phyloP scores from a whole-genome alignment of 352 stramenopile genomes.

The Phytophthora ramorum region DNA sequence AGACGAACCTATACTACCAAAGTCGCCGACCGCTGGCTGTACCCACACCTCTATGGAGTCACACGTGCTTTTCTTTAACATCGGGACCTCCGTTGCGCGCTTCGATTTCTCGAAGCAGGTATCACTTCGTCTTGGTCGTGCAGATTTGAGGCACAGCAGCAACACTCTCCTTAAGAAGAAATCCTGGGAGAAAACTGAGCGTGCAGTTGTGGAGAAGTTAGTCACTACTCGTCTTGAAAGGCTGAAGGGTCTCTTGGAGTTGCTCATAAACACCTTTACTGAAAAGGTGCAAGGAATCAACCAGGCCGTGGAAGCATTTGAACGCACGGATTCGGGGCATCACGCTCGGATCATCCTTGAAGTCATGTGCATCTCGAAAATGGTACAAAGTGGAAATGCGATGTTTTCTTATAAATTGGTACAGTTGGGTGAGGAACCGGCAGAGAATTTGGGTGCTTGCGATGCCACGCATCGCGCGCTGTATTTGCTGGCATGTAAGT shows the following conservation, averaged over 20 bases:
- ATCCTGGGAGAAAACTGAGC: slow-evolving; percentile 28
- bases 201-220: slow-evolving; percentile 36
- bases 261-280: slow-evolving; percentile 58
- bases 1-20: slow-evolving; percentile 23
- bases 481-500: slow-evolving; percentile 75
- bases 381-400: slow-evolving; percentile 45
- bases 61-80: slow-evolving; percentile 86
- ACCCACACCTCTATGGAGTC: slow-evolving; percentile 60
- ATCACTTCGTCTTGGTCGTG: slow-evolving; percentile 44
- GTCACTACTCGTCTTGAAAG: slow-evolving; percentile 34
- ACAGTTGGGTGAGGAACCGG: slow-evolving; percentile 37
- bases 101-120: slow-evolving; percentile 66
- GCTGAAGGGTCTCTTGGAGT: slow-evolving; percentile 49
- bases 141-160: slow-evolving; percentile 20
- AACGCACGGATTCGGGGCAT: slow-evolving; percentile 57
- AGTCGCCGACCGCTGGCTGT: slow-evolving; percentile 30
- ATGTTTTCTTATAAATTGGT: slow-evolving; percentile 51
- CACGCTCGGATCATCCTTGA: slow-evolving; percentile 72
- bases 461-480: slow-evolving; percentile 61
- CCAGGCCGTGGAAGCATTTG: slow-evolving; percentile 64
- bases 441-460: slow-evolving; percentile 49
- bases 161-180: slow-evolving; percentile 11
- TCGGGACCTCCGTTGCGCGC: slow-evolving; percentile 72
- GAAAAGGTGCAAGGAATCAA: slow-evolving; percentile 73
- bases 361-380: slow-evolving; percentile 66